phyloP scores from a whole-genome alignment of 2,329 filamentous ascomycete genomes.

The Hypoxylon sp. region DNA sequence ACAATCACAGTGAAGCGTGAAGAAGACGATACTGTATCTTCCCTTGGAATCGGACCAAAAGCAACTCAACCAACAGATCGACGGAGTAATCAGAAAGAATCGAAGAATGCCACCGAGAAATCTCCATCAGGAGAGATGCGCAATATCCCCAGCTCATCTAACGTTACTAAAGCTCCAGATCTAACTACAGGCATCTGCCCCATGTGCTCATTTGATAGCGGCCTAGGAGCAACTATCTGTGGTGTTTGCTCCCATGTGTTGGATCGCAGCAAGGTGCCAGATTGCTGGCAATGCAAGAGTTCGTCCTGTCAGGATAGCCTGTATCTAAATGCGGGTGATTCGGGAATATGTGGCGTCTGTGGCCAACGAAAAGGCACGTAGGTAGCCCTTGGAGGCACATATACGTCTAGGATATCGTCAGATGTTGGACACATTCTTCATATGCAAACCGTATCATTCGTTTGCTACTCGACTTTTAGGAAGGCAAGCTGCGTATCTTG shows the following conservation, averaged over 20 bases:
- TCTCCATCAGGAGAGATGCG: slow-evolving; percentile 12
- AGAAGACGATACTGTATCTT: slow-evolving; percentile 31
- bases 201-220: slow-evolving; percentile 79
- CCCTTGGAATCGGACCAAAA: slow-evolving; percentile 38
- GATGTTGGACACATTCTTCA: background rate
- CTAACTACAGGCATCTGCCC: slow-evolving; percentile 60
- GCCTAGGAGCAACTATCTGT: slow-evolving; percentile 70
- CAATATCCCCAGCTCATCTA: slow-evolving; percentile 29
- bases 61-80: slow-evolving; percentile 17
- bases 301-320: slow-evolving; percentile 66
- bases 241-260: slow-evolving; percentile 79
- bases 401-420: slow-evolving; percentile 4
- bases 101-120: slow-evolving; percentile 24
- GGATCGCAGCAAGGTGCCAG: slow-evolving; percentile 64
- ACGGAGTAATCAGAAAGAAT: background rate
- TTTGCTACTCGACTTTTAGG: background rate
- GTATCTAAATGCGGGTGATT: slow-evolving; percentile 80
- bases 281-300: slow-evolving; percentile 75
- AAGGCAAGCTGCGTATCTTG: slow-evolving; percentile 14
- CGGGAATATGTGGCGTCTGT: slow-evolving; percentile 78
- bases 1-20: slow-evolving; percentile 47
- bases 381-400: slow-evolving; percentile 1
- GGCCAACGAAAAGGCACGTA: slow-evolving; percentile 60
- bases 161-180: background rate
- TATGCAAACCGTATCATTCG: background rate